These are phyloP conservation scores for Talinum fruticosum DNA, from an alignment of 148 eudicot species.

Conservation along the genomic window DNA sequence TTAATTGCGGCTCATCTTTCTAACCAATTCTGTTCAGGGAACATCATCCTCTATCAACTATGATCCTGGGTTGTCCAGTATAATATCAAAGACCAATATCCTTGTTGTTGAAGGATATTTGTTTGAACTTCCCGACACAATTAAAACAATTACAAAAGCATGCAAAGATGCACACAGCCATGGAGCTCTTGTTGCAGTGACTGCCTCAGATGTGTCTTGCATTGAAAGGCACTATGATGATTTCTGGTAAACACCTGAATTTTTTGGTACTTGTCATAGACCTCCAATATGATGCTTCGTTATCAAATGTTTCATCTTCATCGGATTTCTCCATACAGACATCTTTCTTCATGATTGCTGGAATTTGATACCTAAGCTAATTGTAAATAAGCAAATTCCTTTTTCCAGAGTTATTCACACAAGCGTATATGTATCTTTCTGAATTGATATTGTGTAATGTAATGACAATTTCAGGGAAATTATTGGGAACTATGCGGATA, in stretches of 20 bases:
- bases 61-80: conserved; percentile 65
- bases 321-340: too few species aligned
- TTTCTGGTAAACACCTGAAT: conserved; percentile 60
- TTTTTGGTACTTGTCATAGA: background rate
- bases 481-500: conserved; percentile 76
- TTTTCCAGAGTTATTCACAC: background rate
- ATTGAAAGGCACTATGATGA: conserved; percentile 93
- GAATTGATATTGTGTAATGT: conserved; percentile 5
- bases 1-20: conserved; percentile 10
- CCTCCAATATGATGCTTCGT: background rate
- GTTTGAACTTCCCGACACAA: conserved; percentile 91
- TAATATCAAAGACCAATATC: conserved; percentile 71
- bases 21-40: conserved; percentile 48
- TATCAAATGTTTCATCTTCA: background rate
- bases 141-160: conserved; percentile 68
- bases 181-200: conserved; percentile 87
- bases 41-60: conserved; percentile 77
- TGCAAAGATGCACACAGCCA: conserved; percentile 78
- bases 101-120: conserved; percentile 92
- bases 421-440: background rate
- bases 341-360: too few species aligned
- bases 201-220: conserved; percentile 94
- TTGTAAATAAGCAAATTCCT: background rate
- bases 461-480: conserved; percentile 65
- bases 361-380: background rate